Percentiles rank a stretch among this genome's conserved stretches.
Conservation (phyloP, 805 yeast genomes). For the Yarrowia sp. region DNA sequence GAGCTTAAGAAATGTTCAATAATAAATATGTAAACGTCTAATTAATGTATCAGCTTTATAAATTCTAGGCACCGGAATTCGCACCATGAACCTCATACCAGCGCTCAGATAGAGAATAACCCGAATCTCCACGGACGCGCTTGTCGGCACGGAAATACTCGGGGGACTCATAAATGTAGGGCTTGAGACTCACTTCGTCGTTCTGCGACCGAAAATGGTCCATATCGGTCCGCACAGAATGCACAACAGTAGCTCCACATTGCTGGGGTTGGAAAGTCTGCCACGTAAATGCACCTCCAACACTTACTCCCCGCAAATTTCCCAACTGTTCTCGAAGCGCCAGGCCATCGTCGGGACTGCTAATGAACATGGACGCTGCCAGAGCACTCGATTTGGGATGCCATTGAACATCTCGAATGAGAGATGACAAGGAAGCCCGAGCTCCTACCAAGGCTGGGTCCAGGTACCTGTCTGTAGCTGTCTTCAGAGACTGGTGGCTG, state of each 20-base stretch:
- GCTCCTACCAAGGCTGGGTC: constrained; percentile 3
- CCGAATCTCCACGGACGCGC: constrained; percentile 1
- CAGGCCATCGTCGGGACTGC: constrained; percentile 11
- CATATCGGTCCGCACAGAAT: background rate
- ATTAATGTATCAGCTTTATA: too few species aligned
- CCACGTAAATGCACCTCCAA: constrained; percentile 20
- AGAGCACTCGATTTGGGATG: constrained; percentile 2
- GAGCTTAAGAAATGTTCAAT: too few species aligned
- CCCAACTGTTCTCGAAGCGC: background rate
- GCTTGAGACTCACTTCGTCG: background rate
- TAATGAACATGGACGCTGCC: constrained; percentile 20
- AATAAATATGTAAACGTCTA: background rate
- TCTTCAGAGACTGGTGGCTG: background rate
- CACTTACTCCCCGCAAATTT: background rate
- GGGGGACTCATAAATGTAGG: constrained; percentile 6
- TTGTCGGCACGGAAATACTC: background rate
- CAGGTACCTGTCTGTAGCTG: background rate
- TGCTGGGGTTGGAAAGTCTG: constrained; percentile 20
- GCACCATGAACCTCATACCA: constrained; percentile 13
- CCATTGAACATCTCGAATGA: constrained; percentile 12
- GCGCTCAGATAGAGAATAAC: background rate
- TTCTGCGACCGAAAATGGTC: background rate
- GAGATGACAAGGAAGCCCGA: constrained; percentile 11
- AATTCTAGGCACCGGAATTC: background rate
- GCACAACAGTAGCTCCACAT: constrained; percentile 19